These are phyloP conservation scores for Macrolepiota dolichaula DNA, from an alignment of 768 basidiomycete genomes.

Conservation along the genomic window DNA sequence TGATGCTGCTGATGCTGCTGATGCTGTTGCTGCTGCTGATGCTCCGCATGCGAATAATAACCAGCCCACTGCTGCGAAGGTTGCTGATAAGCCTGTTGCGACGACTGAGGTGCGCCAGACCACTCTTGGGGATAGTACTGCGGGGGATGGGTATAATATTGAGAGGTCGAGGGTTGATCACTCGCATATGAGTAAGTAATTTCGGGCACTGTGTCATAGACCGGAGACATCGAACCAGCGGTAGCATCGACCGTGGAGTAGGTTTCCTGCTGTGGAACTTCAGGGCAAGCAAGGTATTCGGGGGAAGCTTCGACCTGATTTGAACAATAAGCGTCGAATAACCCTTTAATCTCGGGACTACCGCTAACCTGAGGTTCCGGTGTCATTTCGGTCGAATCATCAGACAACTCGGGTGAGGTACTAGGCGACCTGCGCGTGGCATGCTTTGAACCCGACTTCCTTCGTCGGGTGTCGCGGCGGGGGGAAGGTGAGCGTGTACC, in stretches of 20 bases:
- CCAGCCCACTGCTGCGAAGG: constrained; percentile 5
- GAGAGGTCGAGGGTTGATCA: background rate
- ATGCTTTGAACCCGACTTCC: background rate
- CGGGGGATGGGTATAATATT: constrained; percentile 1
- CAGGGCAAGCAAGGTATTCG: background rate
- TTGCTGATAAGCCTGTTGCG: background rate
- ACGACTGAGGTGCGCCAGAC: background rate
- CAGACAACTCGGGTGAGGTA: constrained; percentile 1
- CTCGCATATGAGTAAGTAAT: background rate
- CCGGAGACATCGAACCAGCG: background rate
- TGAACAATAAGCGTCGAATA: background rate
- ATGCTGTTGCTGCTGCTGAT: constrained; percentile 1
- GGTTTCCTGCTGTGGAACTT: background rate
- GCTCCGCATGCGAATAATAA: constrained; percentile 6
- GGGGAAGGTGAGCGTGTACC: constrained; percentile 5
- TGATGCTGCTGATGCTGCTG: constrained; percentile 4
- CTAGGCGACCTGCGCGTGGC: background rate
- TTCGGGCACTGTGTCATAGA: background rate
- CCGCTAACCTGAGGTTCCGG: background rate
- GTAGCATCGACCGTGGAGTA: background rate
- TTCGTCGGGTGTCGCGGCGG: constrained; percentile 3
- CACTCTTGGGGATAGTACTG: constrained; percentile 3
- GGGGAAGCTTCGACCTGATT: background rate
- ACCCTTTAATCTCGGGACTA: background rate
- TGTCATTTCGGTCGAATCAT: background rate